Evolutionary conservation across 305 asterid genomes (phyloP).

Genomic region (Ajuga reptans): DNA sequence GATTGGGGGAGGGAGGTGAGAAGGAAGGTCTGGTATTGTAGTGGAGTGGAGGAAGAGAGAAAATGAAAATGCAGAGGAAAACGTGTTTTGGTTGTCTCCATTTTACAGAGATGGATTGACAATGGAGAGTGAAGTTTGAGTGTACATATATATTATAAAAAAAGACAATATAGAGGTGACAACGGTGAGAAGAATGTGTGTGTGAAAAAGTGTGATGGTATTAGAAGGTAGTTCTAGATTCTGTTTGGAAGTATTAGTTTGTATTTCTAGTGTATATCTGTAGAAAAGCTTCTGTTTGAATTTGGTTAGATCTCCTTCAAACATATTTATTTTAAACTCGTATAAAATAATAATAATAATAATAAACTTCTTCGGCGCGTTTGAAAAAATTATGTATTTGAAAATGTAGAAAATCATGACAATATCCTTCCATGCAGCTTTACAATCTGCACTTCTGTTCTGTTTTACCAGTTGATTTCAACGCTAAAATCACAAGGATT

Average conservation of each 20-base stretch:
- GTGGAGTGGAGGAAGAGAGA: slow-evolving; percentile 12
- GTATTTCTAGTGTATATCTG: neutral
- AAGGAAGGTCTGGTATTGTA: slow-evolving; percentile 19
- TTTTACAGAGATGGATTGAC: neutral
- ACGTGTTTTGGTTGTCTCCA: slow-evolving; percentile 15
- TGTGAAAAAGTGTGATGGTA: neutral
- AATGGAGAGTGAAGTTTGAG: neutral
- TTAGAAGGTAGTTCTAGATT: neutral
- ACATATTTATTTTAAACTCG: no score
- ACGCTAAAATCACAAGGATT: no score
- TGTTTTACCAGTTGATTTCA: no score
- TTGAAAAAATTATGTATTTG: no score
- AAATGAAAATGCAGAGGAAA: slow-evolving; percentile 4
- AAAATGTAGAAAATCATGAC: no score
- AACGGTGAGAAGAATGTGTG: neutral
- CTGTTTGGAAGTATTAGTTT: neutral
- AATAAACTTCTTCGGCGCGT: no score
- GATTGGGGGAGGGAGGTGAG: slow-evolving; percentile 28
- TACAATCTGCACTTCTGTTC: no score
- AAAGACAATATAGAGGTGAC: neutral
- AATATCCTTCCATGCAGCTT: no score
- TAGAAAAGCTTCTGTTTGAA: no score
- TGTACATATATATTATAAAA: neutral
- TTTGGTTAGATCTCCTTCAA: no score
- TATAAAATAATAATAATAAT: no score